phyloP scores from a whole-genome alignment of 2,329 filamentous ascomycete genomes.

The Plenodomus lindquistii region DNA sequence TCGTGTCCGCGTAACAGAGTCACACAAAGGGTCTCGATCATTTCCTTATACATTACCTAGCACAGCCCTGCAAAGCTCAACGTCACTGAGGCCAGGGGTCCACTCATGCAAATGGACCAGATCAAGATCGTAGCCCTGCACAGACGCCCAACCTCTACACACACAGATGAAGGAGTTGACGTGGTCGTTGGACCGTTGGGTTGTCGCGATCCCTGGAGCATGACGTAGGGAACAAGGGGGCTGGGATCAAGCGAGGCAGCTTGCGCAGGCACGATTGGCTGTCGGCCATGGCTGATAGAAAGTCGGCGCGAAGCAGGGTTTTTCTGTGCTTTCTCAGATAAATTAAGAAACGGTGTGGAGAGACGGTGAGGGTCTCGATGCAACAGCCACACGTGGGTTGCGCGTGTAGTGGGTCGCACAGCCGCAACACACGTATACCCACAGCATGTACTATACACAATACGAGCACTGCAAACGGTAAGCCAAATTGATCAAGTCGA shows the following conservation, averaged over 20 bases:
- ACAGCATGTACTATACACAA: no score
- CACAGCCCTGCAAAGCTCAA: constrained; percentile 9
- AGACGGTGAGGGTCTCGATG: not conserved
- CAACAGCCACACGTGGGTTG: not conserved
- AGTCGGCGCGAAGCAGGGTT: not conserved
- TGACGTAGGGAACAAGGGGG: constrained; percentile 13
- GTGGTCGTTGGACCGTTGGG: not conserved
- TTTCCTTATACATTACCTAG: not conserved
- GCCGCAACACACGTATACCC: constrained; percentile 8
- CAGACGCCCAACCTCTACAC: constrained; percentile 15
- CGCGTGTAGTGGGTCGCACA: constrained; percentile 7
- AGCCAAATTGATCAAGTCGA: no score
- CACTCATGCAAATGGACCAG: constrained; percentile 11
- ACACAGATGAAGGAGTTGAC: not conserved
- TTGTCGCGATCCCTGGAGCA: constrained; percentile 11
- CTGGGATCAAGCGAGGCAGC: constrained; percentile 8
- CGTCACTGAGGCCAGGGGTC: constrained; percentile 29
- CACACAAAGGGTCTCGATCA: not conserved
- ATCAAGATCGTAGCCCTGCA: constrained; percentile 16
- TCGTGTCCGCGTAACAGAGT: not conserved
- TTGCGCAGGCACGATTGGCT: constrained; percentile 1
- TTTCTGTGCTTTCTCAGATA: not conserved
- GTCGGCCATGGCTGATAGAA: not conserved
- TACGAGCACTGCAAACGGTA: no score
- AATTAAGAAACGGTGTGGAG: not conserved